Percentiles rank a stretch among this genome's conserved stretches.
These are phyloP conservation scores for Alectoria sarmentosa DNA, from an alignment of 495 filamentous ascomycete genomes.

Conservation along the genomic window DNA sequence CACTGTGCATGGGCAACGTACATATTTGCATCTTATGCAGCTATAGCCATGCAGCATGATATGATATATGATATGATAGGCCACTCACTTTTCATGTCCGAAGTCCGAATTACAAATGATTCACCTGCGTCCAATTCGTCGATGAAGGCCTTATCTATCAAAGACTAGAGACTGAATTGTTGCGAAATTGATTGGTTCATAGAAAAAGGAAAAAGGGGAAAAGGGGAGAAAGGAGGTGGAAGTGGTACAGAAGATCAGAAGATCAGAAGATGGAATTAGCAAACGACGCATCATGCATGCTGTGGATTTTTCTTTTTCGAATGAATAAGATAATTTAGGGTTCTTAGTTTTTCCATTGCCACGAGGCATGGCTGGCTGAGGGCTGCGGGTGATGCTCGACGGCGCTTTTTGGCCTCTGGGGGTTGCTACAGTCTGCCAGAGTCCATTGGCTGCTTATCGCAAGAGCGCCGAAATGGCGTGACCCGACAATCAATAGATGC, in stretches of 20 bases:
- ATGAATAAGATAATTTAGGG: slow-evolving; percentile 4
- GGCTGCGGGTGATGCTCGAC: slow-evolving; percentile 2
- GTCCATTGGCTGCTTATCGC: slow-evolving; percentile 1
- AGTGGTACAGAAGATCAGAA: not conserved
- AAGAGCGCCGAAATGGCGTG: not conserved
- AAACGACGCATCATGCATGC: too few relatives aligned
- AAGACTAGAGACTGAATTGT: not conserved
- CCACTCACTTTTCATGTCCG: not conserved
- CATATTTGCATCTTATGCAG: not conserved
- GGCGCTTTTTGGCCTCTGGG: not conserved
- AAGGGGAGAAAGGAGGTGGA: not conserved
- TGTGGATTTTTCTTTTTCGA: too few relatives aligned
- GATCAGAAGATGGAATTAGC: too few relatives aligned
- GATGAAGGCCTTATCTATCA: not conserved
- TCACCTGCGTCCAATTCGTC: not conserved
- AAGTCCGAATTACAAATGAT: slow-evolving; percentile 1
- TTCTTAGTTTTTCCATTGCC: slow-evolving; percentile 6
- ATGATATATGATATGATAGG: not conserved
- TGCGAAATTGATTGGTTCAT: not conserved
- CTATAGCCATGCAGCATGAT: not conserved
- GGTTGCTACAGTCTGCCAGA: not conserved
- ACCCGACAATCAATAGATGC: not conserved
- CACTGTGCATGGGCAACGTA: not conserved
- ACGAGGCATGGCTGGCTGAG: slow-evolving; percentile 7
- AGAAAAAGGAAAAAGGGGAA: too few relatives aligned